These are phyloP conservation scores for Termitomyces sp. DNA, from an alignment of 768 basidiomycete genomes.

Conservation along the genomic window DNA sequence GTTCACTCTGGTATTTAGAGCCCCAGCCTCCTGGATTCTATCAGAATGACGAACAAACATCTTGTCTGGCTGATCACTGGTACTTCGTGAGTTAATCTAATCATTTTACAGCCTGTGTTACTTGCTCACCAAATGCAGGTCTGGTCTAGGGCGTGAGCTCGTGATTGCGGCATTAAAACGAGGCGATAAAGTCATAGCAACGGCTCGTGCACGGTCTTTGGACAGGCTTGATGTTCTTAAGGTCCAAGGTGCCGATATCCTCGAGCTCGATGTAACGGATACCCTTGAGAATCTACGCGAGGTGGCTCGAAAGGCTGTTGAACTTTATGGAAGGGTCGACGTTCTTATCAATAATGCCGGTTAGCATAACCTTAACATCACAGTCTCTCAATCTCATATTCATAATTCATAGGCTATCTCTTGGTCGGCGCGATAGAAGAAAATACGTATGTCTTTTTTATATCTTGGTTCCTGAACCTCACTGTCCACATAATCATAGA, in stretches of 20 bases:
- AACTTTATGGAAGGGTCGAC: constrained; percentile 39
- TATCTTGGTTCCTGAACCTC: background rate
- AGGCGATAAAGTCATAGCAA: constrained; percentile 48
- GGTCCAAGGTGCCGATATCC: constrained; percentile 31
- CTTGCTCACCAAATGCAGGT: background rate
- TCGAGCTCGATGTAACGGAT: constrained; percentile 35
- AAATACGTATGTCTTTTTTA: constrained; percentile 24
- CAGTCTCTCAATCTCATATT: background rate
- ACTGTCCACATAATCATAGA: constrained; percentile 9
- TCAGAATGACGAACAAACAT: background rate
- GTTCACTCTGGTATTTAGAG: background rate
- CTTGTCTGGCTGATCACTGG: constrained; percentile 2
- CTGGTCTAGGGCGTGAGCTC: constrained; percentile 28
- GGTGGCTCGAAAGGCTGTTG: constrained; percentile 33
- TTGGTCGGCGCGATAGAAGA: constrained; percentile 31
- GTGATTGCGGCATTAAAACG: constrained; percentile 38
- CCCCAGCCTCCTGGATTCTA: background rate
- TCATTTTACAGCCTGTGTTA: background rate
- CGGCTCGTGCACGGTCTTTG: constrained; percentile 35
- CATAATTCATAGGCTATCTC: constrained; percentile 28
- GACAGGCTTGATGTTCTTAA: constrained; percentile 32
- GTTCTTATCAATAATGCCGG: constrained; percentile 48
- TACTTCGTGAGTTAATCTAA: background rate
- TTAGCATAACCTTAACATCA: background rate
- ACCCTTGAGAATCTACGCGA: constrained; percentile 31